Percentiles rank a stretch among this genome's conserved stretches.
Evolutionary conservation across 1,139 yeast genomes (phyloP).

Genomic region (Diutina rugosa): DNA sequence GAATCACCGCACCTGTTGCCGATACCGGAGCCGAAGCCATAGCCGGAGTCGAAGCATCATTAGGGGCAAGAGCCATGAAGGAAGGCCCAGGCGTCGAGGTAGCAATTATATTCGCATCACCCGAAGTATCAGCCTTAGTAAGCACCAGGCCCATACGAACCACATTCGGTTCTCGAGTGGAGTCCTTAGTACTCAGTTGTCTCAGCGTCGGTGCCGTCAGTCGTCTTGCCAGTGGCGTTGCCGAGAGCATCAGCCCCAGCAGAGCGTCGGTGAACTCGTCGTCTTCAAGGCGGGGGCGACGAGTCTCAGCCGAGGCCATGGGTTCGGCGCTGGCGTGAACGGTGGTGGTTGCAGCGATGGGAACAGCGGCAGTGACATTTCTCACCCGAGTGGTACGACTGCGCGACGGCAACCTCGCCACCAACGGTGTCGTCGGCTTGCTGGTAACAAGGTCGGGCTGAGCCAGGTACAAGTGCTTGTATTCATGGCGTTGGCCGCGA

Average conservation of each 20-base stretch:
- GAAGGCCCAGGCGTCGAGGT: background rate
- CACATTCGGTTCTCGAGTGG: background rate
- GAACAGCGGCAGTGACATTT: background rate
- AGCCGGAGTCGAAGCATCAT: background rate
- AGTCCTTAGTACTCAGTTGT: background rate
- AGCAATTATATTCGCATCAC: background rate
- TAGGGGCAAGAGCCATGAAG: background rate
- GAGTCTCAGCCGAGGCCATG: background rate
- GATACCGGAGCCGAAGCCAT: background rate
- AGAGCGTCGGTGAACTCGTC: background rate
- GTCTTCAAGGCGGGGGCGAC: background rate
- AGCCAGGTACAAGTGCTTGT: background rate
- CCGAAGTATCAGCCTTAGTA: background rate
- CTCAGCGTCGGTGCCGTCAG: conserved; percentile 1
- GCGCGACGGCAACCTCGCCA: background rate
- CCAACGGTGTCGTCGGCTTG: background rate
- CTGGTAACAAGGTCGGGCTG: background rate
- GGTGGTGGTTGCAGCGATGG: background rate
- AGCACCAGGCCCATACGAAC: background rate
- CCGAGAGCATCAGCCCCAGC: background rate
- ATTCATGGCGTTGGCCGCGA: background rate
- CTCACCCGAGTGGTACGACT: too few species aligned
- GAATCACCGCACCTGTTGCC: background rate
- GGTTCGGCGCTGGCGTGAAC: background rate
- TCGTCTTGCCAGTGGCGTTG: background rate